These are phyloP conservation scores for Chalara sp. DNA, from an alignment of 2,329 filamentous ascomycete genomes.

Conservation along the genomic window DNA sequence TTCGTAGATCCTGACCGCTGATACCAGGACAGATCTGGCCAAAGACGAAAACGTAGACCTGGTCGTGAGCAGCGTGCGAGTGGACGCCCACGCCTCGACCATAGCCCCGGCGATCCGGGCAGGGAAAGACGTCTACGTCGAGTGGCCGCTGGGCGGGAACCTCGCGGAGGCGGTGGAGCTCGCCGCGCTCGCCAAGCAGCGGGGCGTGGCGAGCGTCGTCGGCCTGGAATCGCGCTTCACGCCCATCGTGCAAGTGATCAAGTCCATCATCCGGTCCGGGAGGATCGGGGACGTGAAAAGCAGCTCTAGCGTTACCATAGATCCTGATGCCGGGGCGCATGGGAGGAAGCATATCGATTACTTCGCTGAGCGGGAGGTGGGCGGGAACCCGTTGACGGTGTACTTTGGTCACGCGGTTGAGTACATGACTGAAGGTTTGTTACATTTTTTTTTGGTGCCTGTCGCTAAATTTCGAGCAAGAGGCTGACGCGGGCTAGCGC, in stretches of 20 bases:
- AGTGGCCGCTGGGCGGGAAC: slow-evolving; percentile 51
- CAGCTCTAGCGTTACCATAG: slow-evolving; percentile 2
- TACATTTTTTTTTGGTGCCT: not conserved
- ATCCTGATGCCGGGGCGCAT: slow-evolving; percentile 3
- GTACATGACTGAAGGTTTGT: slow-evolving; percentile 30
- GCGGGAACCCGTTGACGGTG: slow-evolving; percentile 25
- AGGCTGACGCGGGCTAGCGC: slow-evolving; percentile 12
- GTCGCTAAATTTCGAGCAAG: too few relatives aligned
- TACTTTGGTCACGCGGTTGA: slow-evolving; percentile 32
- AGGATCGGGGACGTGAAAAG: slow-evolving; percentile 46
- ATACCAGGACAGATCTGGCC: slow-evolving; percentile 29
- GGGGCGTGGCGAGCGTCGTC: slow-evolving; percentile 33
- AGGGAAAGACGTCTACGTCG: slow-evolving; percentile 47
- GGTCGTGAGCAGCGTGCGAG: slow-evolving; percentile 45
- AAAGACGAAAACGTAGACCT: slow-evolving; percentile 44
- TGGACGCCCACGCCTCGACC: slow-evolving; percentile 47
- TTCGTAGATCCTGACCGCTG: not conserved
- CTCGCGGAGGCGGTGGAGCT: slow-evolving; percentile 36
- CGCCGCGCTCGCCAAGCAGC: slow-evolving; percentile 26
- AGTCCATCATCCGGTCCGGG: slow-evolving; percentile 35
- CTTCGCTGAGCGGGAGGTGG: slow-evolving; percentile 39
- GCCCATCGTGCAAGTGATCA: slow-evolving; percentile 37
- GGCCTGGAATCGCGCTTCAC: slow-evolving; percentile 44
- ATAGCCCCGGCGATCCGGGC: slow-evolving; percentile 43
- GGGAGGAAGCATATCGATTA: slow-evolving; percentile 34